Evolutionary conservation across 306 rosid genomes (phyloP).

Genomic region (Begonia fuchsioides): DNA sequence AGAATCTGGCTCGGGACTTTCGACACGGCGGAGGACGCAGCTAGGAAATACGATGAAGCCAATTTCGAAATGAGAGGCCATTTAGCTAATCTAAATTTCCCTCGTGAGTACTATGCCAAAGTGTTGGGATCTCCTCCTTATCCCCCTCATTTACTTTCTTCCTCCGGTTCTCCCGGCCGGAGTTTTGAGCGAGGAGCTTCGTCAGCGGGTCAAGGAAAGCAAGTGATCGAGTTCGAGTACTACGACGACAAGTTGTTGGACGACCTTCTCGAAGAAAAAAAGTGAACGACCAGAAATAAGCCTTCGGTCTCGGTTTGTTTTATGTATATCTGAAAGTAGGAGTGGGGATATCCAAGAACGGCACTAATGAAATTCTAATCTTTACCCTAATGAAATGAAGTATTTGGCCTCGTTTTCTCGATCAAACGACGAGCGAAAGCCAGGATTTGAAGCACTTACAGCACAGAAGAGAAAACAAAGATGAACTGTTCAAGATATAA

Average conservation of each 20-base stretch:
- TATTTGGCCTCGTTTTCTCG: no score
- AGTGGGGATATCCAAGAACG: no score
- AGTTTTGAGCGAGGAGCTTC: constrained; percentile 1
- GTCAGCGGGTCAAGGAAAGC: not conserved
- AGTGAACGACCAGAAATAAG: not conserved
- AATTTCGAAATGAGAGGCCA: constrained; percentile 11
- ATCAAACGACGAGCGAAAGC: no score
- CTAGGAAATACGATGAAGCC: constrained; percentile 10
- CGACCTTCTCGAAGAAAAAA: constrained; percentile 4
- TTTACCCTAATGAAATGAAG: no score
- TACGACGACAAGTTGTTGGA: constrained; percentile 8
- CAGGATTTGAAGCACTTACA: no score
- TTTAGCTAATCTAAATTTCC: constrained; percentile 9
- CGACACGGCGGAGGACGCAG: constrained; percentile 8
- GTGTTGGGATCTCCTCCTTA: constrained; percentile 12
- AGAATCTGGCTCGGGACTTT: constrained; percentile 10
- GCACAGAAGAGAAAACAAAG: no score
- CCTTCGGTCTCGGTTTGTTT: no score
- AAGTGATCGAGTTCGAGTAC: constrained; percentile 9
- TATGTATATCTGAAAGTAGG: no score
- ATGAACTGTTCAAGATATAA: no score
- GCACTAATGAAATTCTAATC: no score
- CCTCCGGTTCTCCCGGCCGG: not conserved
- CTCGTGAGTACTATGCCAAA: constrained; percentile 7
- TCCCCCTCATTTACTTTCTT: constrained; percentile 5